Conservation (phyloP, 2,329 filamentous ascomycete species). For the Rhinocladiella mackenziei region DNA sequence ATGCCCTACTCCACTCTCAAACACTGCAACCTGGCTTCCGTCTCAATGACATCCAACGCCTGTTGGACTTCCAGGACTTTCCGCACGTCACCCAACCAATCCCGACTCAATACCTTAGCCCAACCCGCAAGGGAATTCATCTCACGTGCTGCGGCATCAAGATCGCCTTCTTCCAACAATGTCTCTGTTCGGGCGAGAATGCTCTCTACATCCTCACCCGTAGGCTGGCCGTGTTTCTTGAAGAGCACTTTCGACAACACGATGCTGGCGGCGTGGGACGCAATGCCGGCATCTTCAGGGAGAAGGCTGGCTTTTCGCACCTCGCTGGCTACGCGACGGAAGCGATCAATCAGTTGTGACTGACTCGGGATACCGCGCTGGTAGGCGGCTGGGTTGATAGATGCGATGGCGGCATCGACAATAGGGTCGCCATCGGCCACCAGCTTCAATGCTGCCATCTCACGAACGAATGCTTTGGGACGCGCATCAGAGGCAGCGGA, state of each 20-base stretch:
- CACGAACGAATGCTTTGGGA: conserved; percentile 81
- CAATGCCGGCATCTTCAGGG: conserved; percentile 89
- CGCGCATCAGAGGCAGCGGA: conserved; percentile 48
- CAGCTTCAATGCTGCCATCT: conserved; percentile 92
- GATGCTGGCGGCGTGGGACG: conserved; percentile 86
- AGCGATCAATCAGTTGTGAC: conserved; percentile 86
- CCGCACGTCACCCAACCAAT: conserved; percentile 88
- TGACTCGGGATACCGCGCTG: conserved; percentile 83
- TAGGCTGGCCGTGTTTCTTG: conserved; percentile 82
- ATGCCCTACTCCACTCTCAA: conserved; percentile 74
- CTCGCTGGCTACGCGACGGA: conserved; percentile 85
- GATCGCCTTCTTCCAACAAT: conserved; percentile 83
- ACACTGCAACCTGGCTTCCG: conserved; percentile 84
- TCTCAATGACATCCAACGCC: conserved; percentile 90
- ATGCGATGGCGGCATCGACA: conserved; percentile 90
- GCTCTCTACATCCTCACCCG: conserved; percentile 87
- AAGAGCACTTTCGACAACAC: conserved; percentile 92
- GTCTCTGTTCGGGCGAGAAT: conserved; percentile 86
- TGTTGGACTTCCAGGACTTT: conserved; percentile 93
- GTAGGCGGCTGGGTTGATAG: conserved; percentile 89
- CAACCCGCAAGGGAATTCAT: conserved; percentile 91
- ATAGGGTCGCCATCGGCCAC: conserved; percentile 79
- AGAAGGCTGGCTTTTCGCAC: conserved; percentile 91
- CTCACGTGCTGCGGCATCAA: conserved; percentile 87
- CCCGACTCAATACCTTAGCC: conserved; percentile 90